These are phyloP conservation scores for Blastocystis sp. DNA, from an alignment of 352 stramenopile species.

Conservation along the genomic window DNA sequence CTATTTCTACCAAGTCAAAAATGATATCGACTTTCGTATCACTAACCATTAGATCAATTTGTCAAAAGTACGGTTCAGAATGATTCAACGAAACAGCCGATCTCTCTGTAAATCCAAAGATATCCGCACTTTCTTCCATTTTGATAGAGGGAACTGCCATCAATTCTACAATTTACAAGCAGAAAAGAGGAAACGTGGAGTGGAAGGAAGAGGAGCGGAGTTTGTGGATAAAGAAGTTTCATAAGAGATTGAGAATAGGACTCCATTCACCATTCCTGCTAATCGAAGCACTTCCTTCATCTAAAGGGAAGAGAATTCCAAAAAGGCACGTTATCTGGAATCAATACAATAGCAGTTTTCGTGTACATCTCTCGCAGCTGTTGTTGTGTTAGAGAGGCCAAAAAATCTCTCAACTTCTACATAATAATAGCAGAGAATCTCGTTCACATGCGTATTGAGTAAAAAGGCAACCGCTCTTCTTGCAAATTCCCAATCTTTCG, in stretches of 20 bases:
- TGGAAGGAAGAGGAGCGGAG: neutral
- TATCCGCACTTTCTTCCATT: neutral
- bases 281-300: neutral
- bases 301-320: neutral
- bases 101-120: neutral
- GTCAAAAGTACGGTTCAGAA: too few relatives aligned
- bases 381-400: neutral
- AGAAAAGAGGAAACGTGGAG: neutral
- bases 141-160: neutral
- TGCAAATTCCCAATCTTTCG: neutral
- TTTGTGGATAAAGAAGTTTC: neutral
- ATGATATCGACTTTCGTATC: neutral
- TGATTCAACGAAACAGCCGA: neutral
- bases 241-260: neutral
- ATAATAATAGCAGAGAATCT: neutral
- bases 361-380: neutral
- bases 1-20: neutral
- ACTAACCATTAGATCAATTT: neutral
- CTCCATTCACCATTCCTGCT: neutral
- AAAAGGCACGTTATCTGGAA: slow-evolving; percentile 46
- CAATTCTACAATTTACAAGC: neutral
- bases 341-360: neutral
- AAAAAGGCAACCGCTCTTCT: neutral
- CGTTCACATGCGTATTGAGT: neutral
- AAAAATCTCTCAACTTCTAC: neutral